These are phyloP conservation scores for Tylopilus cervinicoccineus DNA, from an alignment of 768 basidiomycete species.

Conservation along the genomic window DNA sequence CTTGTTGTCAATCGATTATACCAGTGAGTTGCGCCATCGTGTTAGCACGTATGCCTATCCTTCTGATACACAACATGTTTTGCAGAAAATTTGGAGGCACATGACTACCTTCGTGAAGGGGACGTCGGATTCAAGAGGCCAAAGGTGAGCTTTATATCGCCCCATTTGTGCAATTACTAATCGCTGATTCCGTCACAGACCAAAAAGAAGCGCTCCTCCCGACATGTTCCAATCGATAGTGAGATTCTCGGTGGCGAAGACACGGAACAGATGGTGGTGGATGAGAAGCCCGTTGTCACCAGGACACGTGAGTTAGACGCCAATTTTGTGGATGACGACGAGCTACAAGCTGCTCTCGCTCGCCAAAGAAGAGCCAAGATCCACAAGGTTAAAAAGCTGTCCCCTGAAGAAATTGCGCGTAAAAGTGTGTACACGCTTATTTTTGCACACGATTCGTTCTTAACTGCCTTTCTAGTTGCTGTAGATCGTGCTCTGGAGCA, in stretches of 20 bases:
- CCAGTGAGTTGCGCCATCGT: conserved; percentile 55
- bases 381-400: conserved; percentile 68
- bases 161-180: background rate
- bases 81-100: conserved; percentile 76
- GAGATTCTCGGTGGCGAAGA: conserved; percentile 26
- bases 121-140: conserved; percentile 95
- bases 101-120: conserved; percentile 90
- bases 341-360: conserved; percentile 89
- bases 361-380: conserved; percentile 80
- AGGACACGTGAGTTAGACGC: conserved; percentile 70
- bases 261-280: conserved; percentile 66
- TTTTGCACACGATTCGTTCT: background rate
- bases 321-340: conserved; percentile 98
- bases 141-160: conserved; percentile 48
- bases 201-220: conserved; percentile 86
- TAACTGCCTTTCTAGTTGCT: conserved; percentile 46
- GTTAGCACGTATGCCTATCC: background rate
- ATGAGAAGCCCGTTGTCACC: conserved; percentile 65
- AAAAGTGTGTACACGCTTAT: conserved; percentile 48
- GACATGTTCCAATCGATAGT: conserved; percentile 49
- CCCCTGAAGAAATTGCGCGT: conserved; percentile 78
- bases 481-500: conserved; percentile 57
- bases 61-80: conserved; percentile 20
- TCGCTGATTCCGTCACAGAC: conserved; percentile 43
- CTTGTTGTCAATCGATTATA: conserved; percentile 82